Conservation (phyloP, 2,329 filamentous ascomycete species). For the Karstenula rhodostoma region DNA sequence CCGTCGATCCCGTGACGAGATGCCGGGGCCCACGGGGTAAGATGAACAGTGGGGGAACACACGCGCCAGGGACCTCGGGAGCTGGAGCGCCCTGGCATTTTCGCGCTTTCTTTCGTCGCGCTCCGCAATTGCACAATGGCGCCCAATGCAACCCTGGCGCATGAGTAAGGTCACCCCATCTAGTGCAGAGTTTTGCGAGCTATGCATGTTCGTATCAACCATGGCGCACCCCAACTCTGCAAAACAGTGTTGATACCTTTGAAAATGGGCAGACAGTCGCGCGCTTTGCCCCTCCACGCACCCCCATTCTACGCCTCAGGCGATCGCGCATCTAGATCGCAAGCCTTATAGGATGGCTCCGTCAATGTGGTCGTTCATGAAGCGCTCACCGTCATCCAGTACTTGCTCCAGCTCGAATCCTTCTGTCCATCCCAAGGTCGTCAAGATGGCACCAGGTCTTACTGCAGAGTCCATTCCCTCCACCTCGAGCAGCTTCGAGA, state of each 20-base stretch:
- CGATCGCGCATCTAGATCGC: conserved; percentile 9
- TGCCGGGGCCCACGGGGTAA: not conserved
- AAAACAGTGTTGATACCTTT: conserved; percentile 24
- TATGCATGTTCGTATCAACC: conserved; percentile 17
- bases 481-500: conserved; percentile 26
- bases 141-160: conserved; percentile 25
- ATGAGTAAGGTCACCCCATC: conserved; percentile 39
- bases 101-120: conserved; percentile 18
- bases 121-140: conserved; percentile 15
- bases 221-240: conserved; percentile 13
- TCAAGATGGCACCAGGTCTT: conserved; percentile 47
- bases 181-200: conserved; percentile 23
- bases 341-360: conserved; percentile 42
- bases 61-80: conserved; percentile 19
- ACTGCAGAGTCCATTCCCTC: conserved; percentile 37
- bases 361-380: conserved; percentile 45
- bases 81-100: conserved; percentile 25
- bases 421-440: conserved; percentile 30
- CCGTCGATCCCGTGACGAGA: not conserved
- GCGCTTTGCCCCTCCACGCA: conserved; percentile 25
- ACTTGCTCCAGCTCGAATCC: conserved; percentile 24
- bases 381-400: conserved; percentile 36
- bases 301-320: conserved; percentile 42
- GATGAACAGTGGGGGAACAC: conserved; percentile 36
- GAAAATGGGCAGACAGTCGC: conserved; percentile 38